Conservation (phyloP, 2,329 filamentous ascomycete genomes). For the Ciborinia camelliae region DNA sequence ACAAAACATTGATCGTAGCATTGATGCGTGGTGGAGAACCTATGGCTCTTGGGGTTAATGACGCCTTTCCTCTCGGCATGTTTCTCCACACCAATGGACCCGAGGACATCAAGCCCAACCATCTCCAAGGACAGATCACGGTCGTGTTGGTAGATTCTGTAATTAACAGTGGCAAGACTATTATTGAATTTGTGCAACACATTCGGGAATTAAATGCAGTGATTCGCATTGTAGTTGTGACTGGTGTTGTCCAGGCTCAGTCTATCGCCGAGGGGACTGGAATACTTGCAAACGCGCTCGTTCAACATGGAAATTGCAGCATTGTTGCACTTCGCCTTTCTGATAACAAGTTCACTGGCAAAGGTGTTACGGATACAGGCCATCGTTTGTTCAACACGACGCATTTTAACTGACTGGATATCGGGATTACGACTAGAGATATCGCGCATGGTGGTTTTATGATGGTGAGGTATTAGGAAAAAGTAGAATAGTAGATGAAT, state of each 20-base stretch:
- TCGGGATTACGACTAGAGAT: background rate
- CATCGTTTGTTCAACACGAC: constrained; percentile 57
- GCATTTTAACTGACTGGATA: constrained; percentile 27
- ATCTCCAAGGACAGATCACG: constrained; percentile 42
- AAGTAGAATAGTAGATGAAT: background rate
- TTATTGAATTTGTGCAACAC: constrained; percentile 47
- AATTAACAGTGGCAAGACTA: constrained; percentile 53
- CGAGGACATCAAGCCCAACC: constrained; percentile 43
- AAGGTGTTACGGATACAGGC: constrained; percentile 53
- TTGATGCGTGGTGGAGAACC: constrained; percentile 63
- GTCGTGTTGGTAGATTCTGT: constrained; percentile 59
- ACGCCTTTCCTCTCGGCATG: constrained; percentile 49
- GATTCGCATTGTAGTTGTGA: constrained; percentile 51
- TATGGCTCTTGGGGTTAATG: constrained; percentile 56
- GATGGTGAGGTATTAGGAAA: background rate
- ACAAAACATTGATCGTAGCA: constrained; percentile 51
- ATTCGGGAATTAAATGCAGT: constrained; percentile 42
- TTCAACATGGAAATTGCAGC: constrained; percentile 32
- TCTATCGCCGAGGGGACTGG: constrained; percentile 22
- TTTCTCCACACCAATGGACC: constrained; percentile 47
- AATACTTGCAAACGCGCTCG: constrained; percentile 18
- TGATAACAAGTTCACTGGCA: constrained; percentile 53
- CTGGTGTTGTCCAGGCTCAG: constrained; percentile 51
- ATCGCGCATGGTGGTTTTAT: background rate
- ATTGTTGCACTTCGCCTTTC: constrained; percentile 52